phyloP scores from a whole-genome alignment of 495 filamentous ascomycete genomes.

The Hypoxylon crocopeplum region DNA sequence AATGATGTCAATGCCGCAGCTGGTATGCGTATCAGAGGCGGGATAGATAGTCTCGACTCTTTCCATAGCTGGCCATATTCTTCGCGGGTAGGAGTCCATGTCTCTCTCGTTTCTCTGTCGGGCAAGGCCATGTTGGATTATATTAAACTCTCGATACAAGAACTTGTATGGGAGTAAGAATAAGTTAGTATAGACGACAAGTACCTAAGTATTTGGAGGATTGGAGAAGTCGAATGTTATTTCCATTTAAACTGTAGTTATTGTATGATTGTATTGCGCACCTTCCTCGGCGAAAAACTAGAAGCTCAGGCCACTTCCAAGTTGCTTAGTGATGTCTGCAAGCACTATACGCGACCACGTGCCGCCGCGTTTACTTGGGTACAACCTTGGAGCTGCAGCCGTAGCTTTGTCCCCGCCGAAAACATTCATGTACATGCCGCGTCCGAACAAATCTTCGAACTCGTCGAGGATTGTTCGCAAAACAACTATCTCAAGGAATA shows the following conservation, averaged over 20 bases:
- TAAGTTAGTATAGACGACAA: too few species aligned
- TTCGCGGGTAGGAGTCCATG: slow-evolving; percentile 32
- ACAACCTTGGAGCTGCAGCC: background rate
- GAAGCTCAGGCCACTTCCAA: slow-evolving; percentile 3
- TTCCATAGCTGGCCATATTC: slow-evolving; percentile 41
- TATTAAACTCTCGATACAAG: too few species aligned
- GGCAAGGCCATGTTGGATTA: slow-evolving; percentile 20
- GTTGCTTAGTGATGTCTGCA: background rate
- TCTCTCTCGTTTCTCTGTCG: slow-evolving; percentile 7
- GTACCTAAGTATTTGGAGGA: background rate
- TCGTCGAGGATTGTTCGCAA: too few species aligned
- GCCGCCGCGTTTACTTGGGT: slow-evolving; percentile 16
- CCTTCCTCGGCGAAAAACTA: too few species aligned
- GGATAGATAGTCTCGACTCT: slow-evolving; percentile 68
- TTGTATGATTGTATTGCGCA: too few species aligned
- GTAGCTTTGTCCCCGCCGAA: too few species aligned
- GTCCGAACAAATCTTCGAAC: too few species aligned
- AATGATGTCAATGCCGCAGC: slow-evolving; percentile 65
- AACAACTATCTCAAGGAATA: too few species aligned
- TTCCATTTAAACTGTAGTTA: too few species aligned
- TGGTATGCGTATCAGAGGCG: slow-evolving; percentile 64
- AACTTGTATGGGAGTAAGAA: too few species aligned
- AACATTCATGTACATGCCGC: too few species aligned
- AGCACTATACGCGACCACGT: slow-evolving; percentile 30
- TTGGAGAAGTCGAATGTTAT: background rate